phyloP scores from a whole-genome alignment of 2,329 filamentous ascomycete species.

The Akanthomyces uredinophilus region DNA sequence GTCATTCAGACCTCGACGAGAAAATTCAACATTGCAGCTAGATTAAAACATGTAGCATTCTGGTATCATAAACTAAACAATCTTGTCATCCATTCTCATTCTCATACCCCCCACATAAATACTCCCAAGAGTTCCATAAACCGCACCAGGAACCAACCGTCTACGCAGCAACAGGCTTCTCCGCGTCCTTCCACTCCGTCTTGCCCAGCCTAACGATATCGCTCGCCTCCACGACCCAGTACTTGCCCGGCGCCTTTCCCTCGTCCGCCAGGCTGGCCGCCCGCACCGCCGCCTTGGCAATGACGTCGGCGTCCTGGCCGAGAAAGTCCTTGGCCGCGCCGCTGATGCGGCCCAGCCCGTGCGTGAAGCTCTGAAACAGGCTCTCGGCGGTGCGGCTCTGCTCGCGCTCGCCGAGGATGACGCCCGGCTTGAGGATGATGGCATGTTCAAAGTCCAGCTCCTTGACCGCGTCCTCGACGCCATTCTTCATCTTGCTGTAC shows the following conservation, averaged over 20 bases:
- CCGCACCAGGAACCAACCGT: not conserved
- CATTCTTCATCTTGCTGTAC: constrained; percentile 71
- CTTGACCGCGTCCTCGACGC: constrained; percentile 74
- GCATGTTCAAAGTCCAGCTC: constrained; percentile 70
- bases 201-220: constrained; percentile 67
- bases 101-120: not conserved
- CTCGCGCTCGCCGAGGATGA: constrained; percentile 68
- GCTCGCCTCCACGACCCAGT: constrained; percentile 52
- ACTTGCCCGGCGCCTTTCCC: constrained; percentile 55
- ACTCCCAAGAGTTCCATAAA: not conserved
- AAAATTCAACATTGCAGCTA: not conserved
- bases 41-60: not conserved
- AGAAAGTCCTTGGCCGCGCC: constrained; percentile 56
- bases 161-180: not conserved
- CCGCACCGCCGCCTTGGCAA: constrained; percentile 61
- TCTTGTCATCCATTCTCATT: not conserved
- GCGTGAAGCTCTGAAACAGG: constrained; percentile 50
- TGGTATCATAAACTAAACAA: not conserved
- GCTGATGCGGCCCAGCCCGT: constrained; percentile 49
- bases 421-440: constrained; percentile 67
- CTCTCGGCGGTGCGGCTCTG: constrained; percentile 55
- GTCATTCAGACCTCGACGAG: not conserved
- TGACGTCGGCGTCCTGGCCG: constrained; percentile 69
- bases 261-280: constrained; percentile 54
- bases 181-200: constrained; percentile 41